Evolutionary conservation across 129 eudicot genomes (phyloP).

Genomic region (Flaveria trinervia): DNA sequence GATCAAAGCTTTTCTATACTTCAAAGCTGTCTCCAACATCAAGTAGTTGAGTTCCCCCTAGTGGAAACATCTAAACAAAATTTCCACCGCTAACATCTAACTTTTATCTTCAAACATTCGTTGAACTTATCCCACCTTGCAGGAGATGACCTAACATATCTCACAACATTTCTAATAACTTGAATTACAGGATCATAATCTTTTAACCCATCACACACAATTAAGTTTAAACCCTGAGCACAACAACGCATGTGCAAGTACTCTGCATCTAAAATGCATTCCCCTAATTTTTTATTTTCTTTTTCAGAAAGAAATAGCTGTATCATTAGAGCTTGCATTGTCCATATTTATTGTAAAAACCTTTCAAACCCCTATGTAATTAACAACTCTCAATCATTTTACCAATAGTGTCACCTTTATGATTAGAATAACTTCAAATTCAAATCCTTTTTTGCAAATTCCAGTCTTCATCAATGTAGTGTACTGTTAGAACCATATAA

Average conservation of each 20-base stretch:
- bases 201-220: no score
- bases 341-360: not conserved
- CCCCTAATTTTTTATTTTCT: conserved; percentile 1
- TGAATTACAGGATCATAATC: no score
- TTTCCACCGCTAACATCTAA: not conserved
- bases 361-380: not conserved
- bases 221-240: not conserved
- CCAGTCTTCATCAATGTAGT: not conserved
- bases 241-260: conserved; percentile 2
- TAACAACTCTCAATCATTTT: conserved; percentile 17
- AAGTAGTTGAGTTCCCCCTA: not conserved
- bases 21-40: conserved; percentile 1
- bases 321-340: conserved; percentile 17
- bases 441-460: conserved; percentile 2
- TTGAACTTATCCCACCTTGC: not conserved
- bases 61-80: conserved; percentile 9
- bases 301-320: not conserved
- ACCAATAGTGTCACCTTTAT: not conserved
- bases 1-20: conserved; percentile 1
- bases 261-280: conserved; percentile 1
- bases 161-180: no score
- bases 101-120: not conserved
- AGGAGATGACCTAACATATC: not conserved
- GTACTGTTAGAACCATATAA: not conserved
- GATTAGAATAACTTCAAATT: conserved; percentile 3